Conservation (phyloP, 345 rosid species). For the Salix dunnii region DNA sequence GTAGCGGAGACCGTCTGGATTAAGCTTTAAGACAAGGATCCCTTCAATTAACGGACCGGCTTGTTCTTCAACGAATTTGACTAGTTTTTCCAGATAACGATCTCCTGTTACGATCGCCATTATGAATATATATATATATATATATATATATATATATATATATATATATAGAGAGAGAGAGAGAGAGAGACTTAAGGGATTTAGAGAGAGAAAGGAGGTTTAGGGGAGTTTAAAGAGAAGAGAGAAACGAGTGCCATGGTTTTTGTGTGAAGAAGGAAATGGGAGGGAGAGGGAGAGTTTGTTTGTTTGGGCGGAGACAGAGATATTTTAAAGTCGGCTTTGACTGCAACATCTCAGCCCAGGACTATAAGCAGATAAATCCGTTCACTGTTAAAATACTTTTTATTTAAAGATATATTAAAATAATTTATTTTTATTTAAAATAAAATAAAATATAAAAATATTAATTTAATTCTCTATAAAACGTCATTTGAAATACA, state of each 20-base stretch:
- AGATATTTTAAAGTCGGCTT: too few relatives aligned
- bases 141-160: too few relatives aligned
- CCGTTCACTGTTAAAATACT: too few relatives aligned
- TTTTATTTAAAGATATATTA: too few relatives aligned
- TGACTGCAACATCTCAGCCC: too few relatives aligned
- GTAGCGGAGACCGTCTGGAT: slow-evolving; percentile 92
- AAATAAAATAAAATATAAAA: too few relatives aligned
- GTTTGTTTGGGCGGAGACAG: too few relatives aligned
- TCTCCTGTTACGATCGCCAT: slow-evolving; percentile 98
- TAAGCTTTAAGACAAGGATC: slow-evolving; percentile 68
- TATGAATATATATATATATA: not conserved
- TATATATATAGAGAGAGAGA: not conserved
- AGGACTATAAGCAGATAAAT: too few relatives aligned
- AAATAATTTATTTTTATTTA: too few relatives aligned
- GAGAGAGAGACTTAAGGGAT: not conserved
- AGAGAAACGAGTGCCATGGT: slow-evolving; percentile 33
- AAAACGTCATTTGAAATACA: too few relatives aligned
- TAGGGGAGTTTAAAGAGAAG: slow-evolving; percentile 30
- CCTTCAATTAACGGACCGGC: slow-evolving; percentile 74
- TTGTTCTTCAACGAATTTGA: slow-evolving; percentile 67
- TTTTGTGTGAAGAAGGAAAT: slow-evolving; percentile 2
- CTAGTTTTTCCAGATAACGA: slow-evolving; percentile 79
- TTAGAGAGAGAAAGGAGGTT: slow-evolving; percentile 32
- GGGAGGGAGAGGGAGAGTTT: not conserved
- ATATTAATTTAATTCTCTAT: too few relatives aligned